Percentiles rank a stretch among this genome's conserved stretches.
Evolutionary conservation across 371 early-diverging fungal species (phyloP).

Genomic region (Nematocida sp.): DNA sequence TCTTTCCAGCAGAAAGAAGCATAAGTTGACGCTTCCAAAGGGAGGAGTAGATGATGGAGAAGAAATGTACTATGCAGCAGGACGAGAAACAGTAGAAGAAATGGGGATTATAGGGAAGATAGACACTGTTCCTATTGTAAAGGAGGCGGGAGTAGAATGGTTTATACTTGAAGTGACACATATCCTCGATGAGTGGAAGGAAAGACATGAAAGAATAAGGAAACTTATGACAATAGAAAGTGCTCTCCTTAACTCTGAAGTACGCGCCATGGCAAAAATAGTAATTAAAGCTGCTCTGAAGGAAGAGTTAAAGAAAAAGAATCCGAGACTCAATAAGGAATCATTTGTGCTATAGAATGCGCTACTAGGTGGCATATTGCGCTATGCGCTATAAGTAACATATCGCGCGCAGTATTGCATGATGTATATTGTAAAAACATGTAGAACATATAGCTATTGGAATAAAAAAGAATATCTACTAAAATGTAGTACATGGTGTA

Average conservation of each 20-base stretch:
- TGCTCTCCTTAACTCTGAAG: conserved; percentile 43
- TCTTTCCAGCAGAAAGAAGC: conserved; percentile 27
- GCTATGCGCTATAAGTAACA: background rate
- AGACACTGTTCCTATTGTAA: conserved; percentile 24
- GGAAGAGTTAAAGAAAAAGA: background rate
- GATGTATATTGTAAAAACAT: too few species aligned
- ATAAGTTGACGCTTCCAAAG: conserved; percentile 61
- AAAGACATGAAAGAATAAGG: conserved; percentile 35
- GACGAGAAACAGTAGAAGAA: conserved; percentile 64
- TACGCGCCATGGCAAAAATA: conserved; percentile 30
- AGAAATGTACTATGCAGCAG: conserved; percentile 53
- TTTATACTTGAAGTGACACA: conserved; percentile 51
- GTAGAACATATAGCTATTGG: too few species aligned
- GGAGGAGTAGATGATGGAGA: conserved; percentile 61
- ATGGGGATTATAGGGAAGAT: conserved; percentile 56
- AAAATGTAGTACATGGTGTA: too few species aligned
- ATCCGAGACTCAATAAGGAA: conserved; percentile 4
- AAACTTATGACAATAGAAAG: conserved; percentile 15
- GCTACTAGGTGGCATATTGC: background rate
- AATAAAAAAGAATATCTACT: too few species aligned
- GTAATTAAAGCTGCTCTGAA: conserved; percentile 12
- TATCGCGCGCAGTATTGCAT: background rate
- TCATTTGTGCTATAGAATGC: background rate
- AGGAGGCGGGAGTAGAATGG: conserved; percentile 36
- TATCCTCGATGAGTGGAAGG: conserved; percentile 48